Base-by-base conservation (phyloP, 805 yeast genomes). In the Kazachstania taianensis region DNA sequence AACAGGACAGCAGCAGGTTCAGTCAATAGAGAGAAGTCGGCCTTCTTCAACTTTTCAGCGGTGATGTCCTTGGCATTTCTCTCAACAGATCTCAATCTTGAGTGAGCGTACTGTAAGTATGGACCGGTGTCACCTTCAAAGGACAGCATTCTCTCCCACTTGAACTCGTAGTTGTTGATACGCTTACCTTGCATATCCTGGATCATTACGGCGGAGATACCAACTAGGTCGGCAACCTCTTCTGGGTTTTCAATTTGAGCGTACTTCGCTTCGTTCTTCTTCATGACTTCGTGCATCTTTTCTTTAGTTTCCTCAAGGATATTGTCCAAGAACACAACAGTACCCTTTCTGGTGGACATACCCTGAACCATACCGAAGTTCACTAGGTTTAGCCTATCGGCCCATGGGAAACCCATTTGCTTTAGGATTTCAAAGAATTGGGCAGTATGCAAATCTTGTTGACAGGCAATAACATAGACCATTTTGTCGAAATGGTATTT, bases 111-210 rank as follows among this genome's bases (percentile, higher is more conserved):
- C 64, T 89, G 98, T 59, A 89, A 72, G 65, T 92, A 89, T 42
- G 98, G 97, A 56, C 98, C 98, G 39, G 98, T 89, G 65, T 89
- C 98, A 63, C 98, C 98, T 69, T 89, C 98, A 47, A 92, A 87
- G 3, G 96, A 85, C 30, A 82, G 72, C 96, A 89, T 89, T 68
- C 98, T 81, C 52, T 82, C 84, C 98, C 97, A 92, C 62, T 84
- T 82, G 67, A 89, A 89, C 51, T 78, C 83, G 67, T 89, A 89
- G 68, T 92, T 87, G 69, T 87, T 86, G 62, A 87, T 73, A 62
- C 98, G 80, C 69, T 89, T 89, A 41, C 94, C 78, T 65, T 84
- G 94, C 96, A 92, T 86, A 63, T 89, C 98, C 70, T 89, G 98
- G 55, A 92, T 82, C 96, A 92, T 87, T 40, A 89, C 94, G 4